Base-by-base conservation (phyloP, 768 basidiomycete genomes). In the Tephrocybe sp. region DNA sequence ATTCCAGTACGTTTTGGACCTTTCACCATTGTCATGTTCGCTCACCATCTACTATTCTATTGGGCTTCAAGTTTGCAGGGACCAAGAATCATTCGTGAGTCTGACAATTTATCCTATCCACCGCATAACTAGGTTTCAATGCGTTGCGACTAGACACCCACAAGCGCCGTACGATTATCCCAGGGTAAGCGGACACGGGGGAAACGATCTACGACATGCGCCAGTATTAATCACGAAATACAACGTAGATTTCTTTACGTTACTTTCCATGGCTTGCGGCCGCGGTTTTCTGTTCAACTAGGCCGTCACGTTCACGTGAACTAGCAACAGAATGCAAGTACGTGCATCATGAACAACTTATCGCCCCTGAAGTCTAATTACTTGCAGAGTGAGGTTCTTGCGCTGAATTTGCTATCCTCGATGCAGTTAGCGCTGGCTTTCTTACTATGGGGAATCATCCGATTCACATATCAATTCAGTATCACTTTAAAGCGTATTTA, bases 81-180 rank as follows among this genome's bases (percentile, higher is more conserved):
- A 20, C 55, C 51, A 12, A 56, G 48, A 38, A 53, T 56, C 6
- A 38, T 20, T 15, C 47, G 55, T 56, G 30, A 49, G 55, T 45
- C 24, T 25, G 33, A 18, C 6, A n/a, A 36, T 30, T 24, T 3
- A 51, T 11, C 20, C 10, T 3, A 26, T n/a, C n/a, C n/a, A 45
- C 30, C 28, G 11, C 20, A 40, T 34, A 34, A 30, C 20, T 39
- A 39, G 12, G 23, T 2, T 39, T 28, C 20, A 8, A 36, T 36
- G 15, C 4, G 15, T 36, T 36, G 4, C 15, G 34, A n/a, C 17
- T 34, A 56, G 54, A 56, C 32, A 51, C 50, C 20, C 50, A 42
- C 23, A 54, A 54, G 33, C 52, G 56, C 11, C 56, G 45, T 39
- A 30, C 52, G 32, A 54, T 57, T 44, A 54, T 57, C 38, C 52